Evolutionary conservation across 495 filamentous ascomycete species (phyloP), one percentile per base, ranked within the genome.

Genomic region (Hypoxylon rickii): DNA sequence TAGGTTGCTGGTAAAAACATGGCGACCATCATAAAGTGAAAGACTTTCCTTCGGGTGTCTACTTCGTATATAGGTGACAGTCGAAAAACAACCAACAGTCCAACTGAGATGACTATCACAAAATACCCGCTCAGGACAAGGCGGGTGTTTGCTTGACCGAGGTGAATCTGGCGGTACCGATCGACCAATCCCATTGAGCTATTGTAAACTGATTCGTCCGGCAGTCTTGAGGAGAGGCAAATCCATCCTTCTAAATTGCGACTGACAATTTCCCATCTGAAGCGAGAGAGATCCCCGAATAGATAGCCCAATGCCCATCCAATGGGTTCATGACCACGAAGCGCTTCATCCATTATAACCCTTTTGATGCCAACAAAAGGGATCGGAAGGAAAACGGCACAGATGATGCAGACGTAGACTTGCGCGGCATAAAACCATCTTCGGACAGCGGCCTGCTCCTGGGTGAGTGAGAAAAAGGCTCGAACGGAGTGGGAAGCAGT

Each of bases 11-110:
- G 90, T 2, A 97, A 79, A 55, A 99, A 88, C 89, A 99, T 96
- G 34, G 84, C 80, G 29, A 97, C 92, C 84, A 97, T 96, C 84
- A 91, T 96, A 56, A 93, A 94, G 70, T 99, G 94, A 71, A 99
- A 99, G 7, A 99, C 88, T 71, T 99, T 99, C 31, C 94, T 84
- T n/a, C 94, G 83, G 2, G 94, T 99, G 71, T 99, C 95, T 29
- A 97, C 92, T 72, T 96, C 89, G 61, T 73, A 81, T 45, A 88
- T 66, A 11, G 84, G 70, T 31, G 86, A 88, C 19, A 97, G 77
- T 26, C 81, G 81, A 51, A 89, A 80, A 3, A 97, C 90, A 2
- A 88, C 71, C 1, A 80, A 72, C 33, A 98, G 76, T 1, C 92
- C 95, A 6, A 84, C 61, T 17, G 78, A 64, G 24, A 99, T 75